These are phyloP conservation scores for Boletus smithii DNA, from an alignment of 1,284 basidiomycete genomes.

Conservation along the genomic window DNA sequence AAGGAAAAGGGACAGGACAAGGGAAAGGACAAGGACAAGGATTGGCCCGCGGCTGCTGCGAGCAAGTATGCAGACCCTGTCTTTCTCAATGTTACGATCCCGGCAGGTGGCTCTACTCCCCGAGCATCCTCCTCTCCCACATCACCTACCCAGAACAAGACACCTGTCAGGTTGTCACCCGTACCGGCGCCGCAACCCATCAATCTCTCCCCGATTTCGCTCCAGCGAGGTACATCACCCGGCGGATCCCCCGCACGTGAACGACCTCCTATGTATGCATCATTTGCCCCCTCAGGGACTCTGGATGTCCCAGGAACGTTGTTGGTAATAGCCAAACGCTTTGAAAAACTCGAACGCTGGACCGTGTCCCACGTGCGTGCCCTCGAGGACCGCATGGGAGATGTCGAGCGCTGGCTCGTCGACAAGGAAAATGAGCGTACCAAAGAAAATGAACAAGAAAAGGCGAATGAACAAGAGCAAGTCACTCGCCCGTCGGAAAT, in stretches of 20 bases:
- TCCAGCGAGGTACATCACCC: slow-evolving; percentile 39
- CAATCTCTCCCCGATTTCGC: slow-evolving; percentile 35
- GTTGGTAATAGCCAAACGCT: slow-evolving; percentile 42
- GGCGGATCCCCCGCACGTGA: slow-evolving; percentile 57
- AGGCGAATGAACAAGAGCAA: slow-evolving; percentile 17
- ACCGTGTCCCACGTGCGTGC: slow-evolving; percentile 78
- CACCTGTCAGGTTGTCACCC: slow-evolving; percentile 57
- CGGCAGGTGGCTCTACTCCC: slow-evolving; percentile 33
- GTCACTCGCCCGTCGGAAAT: slow-evolving; percentile 7
- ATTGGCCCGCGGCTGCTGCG: slow-evolving; percentile 53
- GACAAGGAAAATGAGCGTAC: slow-evolving; percentile 60
- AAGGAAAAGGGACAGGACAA: slow-evolving; percentile 53
- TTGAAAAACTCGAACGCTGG: slow-evolving; percentile 85
- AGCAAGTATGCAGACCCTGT: slow-evolving; percentile 52
- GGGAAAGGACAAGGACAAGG: slow-evolving; percentile 49
- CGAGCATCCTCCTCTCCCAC: slow-evolving; percentile 48
- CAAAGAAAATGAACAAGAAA: slow-evolving; percentile 27
- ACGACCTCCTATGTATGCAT: slow-evolving; percentile 66
- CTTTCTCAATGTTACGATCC: slow-evolving; percentile 52
- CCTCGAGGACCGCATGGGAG: slow-evolving; percentile 78
- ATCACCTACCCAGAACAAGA: slow-evolving; percentile 55
- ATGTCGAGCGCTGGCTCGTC: slow-evolving; percentile 78
- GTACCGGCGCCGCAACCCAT: slow-evolving; percentile 25
- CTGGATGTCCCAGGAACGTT: slow-evolving; percentile 70
- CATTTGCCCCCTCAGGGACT: slow-evolving; percentile 64